Percentiles rank a stretch among this genome's conserved stretches.
Evolutionary conservation across 768 basidiomycete species (phyloP).

Genomic region (Lentinula detonsa): DNA sequence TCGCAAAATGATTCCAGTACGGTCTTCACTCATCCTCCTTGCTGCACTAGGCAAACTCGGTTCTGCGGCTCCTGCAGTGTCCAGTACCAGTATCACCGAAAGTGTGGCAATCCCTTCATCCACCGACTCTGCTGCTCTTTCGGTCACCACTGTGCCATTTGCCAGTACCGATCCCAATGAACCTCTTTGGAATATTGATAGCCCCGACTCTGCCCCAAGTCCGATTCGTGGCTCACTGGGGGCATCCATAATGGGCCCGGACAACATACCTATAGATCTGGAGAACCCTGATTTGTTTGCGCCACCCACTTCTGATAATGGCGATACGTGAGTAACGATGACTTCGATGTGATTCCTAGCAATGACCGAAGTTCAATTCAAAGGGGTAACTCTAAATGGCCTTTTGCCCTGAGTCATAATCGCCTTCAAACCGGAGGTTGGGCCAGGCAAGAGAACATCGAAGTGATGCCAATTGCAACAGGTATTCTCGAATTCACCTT

Average conservation of each 20-base stretch:
- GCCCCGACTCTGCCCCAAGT: slow-evolving; percentile 16
- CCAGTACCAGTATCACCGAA: not conserved
- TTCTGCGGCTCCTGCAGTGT: slow-evolving; percentile 12
- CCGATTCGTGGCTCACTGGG: slow-evolving; percentile 35
- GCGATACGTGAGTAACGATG: slow-evolving; percentile 28
- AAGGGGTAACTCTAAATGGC: slow-evolving; percentile 51
- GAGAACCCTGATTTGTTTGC: slow-evolving; percentile 40
- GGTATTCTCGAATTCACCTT: slow-evolving; percentile 17
- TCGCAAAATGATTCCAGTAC: not conserved
- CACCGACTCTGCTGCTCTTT: slow-evolving; percentile 19
- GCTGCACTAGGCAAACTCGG: not conserved
- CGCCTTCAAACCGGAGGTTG: slow-evolving; percentile 55
- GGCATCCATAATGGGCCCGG: slow-evolving; percentile 35
- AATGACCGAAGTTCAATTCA: not conserved
- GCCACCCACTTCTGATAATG: slow-evolving; percentile 39
- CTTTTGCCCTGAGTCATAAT: slow-evolving; percentile 49
- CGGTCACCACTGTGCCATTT: slow-evolving; percentile 39
- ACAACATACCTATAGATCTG: slow-evolving; percentile 31
- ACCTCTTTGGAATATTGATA: slow-evolving; percentile 25
- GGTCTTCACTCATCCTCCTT: not conserved
- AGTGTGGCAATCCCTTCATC: slow-evolving; percentile 8
- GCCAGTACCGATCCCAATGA: slow-evolving; percentile 42
- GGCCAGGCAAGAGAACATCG: slow-evolving; percentile 52
- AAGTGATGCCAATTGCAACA: slow-evolving; percentile 43
- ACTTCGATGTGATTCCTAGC: not conserved